Base-by-base conservation (phyloP, 1,284 basidiomycete genomes). In the Ganoderma lingzhi region DNA sequence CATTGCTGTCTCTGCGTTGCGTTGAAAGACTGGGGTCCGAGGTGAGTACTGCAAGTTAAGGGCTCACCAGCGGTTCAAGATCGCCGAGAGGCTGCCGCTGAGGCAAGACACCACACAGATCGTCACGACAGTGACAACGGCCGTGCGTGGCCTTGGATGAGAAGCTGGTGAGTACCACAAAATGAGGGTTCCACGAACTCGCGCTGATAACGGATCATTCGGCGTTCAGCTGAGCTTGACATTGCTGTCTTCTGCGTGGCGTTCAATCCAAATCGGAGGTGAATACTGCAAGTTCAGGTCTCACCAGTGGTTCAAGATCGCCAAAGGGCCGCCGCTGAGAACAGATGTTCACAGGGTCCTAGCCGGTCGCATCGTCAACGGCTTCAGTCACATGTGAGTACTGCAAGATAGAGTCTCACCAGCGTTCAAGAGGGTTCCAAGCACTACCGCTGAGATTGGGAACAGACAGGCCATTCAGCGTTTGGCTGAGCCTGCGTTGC, bases 1-100 rank as follows among this genome's bases (percentile, higher is more conserved):
- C 44, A 35, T 35, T 17, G 44, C 44, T 6, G 15, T 15, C 17
- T 17, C 19, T 17, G 44, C 15, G 6, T 19, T 19, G 35, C 8
- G 8, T 35, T 35, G 3, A 35, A 8, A 8, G 35, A 35, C 35
- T 35, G 1, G 2, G 30, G 28, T 3, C 15, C 10, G 41, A 35
- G 55, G 55, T 58, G 55, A 58, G 55, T 37, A 58, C 55, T 37
- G 32, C 55, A 58, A 58, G 32, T 37, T 58, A n/a, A 10, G n/a
- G 45, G n/a, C 45, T 48, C 45, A 48, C 45, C 45, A 48, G 45
- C 6, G 45, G 45, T 48, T 48, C 45, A 48, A 48, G 45, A 48
- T 48, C 19, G 45, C n/a, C n/a, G n/a, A 19, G n/a, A 48, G 45
- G 9, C 45, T n/a, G 45, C 45, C n/a, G 45, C 45, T 48, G n/a